phyloP scores from a whole-genome alignment of 805 yeast species.

The Nakazawaea ernobii region DNA sequence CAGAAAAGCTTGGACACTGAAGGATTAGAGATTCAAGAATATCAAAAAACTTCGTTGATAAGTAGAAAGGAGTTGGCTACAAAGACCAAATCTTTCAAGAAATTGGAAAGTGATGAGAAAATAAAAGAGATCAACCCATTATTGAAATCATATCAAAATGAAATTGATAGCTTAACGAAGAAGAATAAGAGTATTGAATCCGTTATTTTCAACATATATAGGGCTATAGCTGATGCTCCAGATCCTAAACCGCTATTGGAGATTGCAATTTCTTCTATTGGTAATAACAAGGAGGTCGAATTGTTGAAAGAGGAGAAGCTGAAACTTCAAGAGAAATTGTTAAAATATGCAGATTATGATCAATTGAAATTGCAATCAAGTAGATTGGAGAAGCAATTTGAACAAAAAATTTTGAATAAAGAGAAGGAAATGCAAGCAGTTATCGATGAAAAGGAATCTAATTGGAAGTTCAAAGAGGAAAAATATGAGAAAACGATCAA shows the following conservation, averaged over 20 bases:
- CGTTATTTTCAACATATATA: slow-evolving; percentile 68
- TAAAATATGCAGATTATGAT: slow-evolving; percentile 73
- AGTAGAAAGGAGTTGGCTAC: slow-evolving; percentile 74
- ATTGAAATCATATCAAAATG: slow-evolving; percentile 76
- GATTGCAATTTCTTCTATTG: slow-evolving; percentile 58
- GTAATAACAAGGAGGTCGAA: slow-evolving; percentile 46
- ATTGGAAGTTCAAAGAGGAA: slow-evolving; percentile 57
- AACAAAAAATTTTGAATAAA: slow-evolving; percentile 55
- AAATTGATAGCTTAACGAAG: slow-evolving; percentile 76
- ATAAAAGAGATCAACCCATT: slow-evolving; percentile 59
- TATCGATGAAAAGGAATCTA: slow-evolving; percentile 66
- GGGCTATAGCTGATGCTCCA: slow-evolving; percentile 81
- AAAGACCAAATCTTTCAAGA: slow-evolving; percentile 81
- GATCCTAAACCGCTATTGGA: slow-evolving; percentile 84
- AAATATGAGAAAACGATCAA: slow-evolving; percentile 46
- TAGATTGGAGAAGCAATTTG: slow-evolving; percentile 48
- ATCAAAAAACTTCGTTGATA: slow-evolving; percentile 61
- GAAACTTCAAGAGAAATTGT: slow-evolving; percentile 49
- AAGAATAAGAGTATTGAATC: slow-evolving; percentile 72
- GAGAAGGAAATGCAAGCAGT: slow-evolving; percentile 66
- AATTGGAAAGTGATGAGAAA: slow-evolving; percentile 62
- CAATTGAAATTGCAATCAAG: slow-evolving; percentile 60
- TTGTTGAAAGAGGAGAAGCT: slow-evolving; percentile 45
- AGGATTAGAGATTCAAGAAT: slow-evolving; percentile 65
- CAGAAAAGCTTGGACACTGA: slow-evolving; percentile 72